phyloP scores from a whole-genome alignment of 2,329 filamentous ascomycete species.

The Colletotrichum chlorophyti region DNA sequence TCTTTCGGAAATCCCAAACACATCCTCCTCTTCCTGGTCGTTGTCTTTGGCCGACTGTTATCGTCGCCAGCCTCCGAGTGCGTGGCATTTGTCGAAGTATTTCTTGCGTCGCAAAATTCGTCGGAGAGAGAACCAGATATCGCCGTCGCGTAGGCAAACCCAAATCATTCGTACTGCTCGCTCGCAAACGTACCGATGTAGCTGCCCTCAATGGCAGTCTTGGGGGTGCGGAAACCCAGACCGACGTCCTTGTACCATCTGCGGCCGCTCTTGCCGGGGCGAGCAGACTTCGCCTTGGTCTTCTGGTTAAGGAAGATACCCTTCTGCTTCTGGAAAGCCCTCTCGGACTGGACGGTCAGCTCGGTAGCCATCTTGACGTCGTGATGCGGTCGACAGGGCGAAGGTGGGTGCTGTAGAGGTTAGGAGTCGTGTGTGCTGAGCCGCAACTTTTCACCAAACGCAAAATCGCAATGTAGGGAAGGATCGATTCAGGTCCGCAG shows the following conservation, averaged over 20 bases:
- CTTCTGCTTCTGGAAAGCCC: conserved; percentile 99
- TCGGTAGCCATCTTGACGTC: conserved; percentile 84
- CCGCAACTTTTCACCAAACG: conserved; percentile 21
- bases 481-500: neutral
- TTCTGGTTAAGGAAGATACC: conserved; percentile 99
- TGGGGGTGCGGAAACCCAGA: conserved; percentile 98
- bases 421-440: conserved; percentile 23
- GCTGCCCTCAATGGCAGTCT: conserved; percentile 96
- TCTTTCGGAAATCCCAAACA: neutral
- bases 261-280: conserved; percentile 89
- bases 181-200: conserved; percentile 88
- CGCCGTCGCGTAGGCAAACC: too few relatives aligned
- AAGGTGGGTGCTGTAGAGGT: conserved; percentile 29
- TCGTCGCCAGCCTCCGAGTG: too few relatives aligned
- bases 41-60: neutral
- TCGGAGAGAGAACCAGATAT: too few relatives aligned
- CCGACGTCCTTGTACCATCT: conserved; percentile 99
- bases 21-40: neutral
- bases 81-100: too few relatives aligned
- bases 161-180: conserved; percentile 10
- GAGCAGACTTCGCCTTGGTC: conserved; percentile 82
- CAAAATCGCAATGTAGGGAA: neutral
- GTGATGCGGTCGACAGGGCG: conserved; percentile 31
- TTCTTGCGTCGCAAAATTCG: neutral
- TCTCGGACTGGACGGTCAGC: conserved; percentile 99